Base-by-base conservation (phyloP, 2,329 filamentous ascomycete species). In the Penicillium sp. region DNA sequence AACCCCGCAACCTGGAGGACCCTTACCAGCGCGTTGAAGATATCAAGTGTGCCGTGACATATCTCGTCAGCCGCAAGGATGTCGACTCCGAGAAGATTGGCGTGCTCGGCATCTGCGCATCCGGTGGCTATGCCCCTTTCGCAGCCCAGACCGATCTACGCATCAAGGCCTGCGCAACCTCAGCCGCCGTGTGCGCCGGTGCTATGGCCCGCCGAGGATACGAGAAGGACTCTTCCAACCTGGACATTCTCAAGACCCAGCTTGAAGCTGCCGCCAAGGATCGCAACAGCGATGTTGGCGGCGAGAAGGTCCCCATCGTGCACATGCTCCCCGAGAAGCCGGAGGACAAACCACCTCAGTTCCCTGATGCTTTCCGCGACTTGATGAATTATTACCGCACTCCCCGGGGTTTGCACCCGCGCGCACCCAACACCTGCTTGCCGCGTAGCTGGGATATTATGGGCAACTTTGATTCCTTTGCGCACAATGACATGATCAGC, bases 101-200 rank as follows among this genome's bases (percentile, higher is more conserved):
- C 4, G 65, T 67, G 1, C 55, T 76, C 0, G 74, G 74, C 2
- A 71, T 76, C 46, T 75, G 72, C 47, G 69, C 66, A 1, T 66
- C 64, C 0, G 73, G 74, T 11, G 60, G 58, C 20, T 76, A 74
- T 44, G 65, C 59, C 2, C 55, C 64, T 6, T 65, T 61, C 44
- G 70, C 73, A 1, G 66, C 74, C 6, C 64, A 69, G 48, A 62
- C 67, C 3, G 69, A 77, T 42, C 39, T 51, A 9, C 72, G 74
- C n/a, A 70, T 76, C 55, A 69, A 69, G 47, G 72, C 71, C 7
- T 54, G 72, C 6, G 73, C 69, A 2, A 71, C 68, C 2, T 51
- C 69, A 11, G 65, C 58, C 31, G 63, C 58, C 2, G 66, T 63
- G 1, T 66, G 64, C 45, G 53, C 72, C n/a, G 70, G 72, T 24